Percentiles rank a stretch among this genome's conserved stretches.
Evolutionary conservation across 371 early-diverging fungal species (phyloP).

Genomic region (Mucor saturninus): DNA sequence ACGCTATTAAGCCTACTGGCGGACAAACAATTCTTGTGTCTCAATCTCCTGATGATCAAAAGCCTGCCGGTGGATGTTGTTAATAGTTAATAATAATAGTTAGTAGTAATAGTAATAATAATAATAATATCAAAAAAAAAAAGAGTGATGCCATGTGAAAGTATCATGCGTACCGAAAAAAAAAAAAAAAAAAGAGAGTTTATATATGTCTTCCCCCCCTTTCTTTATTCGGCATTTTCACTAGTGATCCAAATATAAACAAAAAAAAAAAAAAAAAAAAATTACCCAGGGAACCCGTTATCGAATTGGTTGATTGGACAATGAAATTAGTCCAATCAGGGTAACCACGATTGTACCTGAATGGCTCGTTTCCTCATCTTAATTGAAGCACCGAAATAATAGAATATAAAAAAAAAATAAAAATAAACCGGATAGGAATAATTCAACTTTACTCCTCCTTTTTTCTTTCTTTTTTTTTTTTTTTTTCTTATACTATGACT

Average conservation of each 20-base stretch:
- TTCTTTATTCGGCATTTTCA: not conserved
- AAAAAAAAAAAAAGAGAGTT: not conserved
- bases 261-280: no score
- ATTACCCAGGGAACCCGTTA: not conserved
- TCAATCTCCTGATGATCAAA: conserved; percentile 66
- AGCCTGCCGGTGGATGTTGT: conserved; percentile 78
- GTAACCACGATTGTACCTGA: conserved; percentile 24
- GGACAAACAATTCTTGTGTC: conserved; percentile 79
- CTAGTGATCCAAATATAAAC: not conserved
- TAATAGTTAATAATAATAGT: conserved; percentile 35
- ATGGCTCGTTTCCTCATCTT: conserved; percentile 8
- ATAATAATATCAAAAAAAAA: not conserved
- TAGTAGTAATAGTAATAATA: no score
- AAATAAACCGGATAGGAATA: not conserved
- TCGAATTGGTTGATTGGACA: conserved; percentile 6
- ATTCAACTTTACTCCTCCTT: not conserved
- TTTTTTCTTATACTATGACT: not conserved
- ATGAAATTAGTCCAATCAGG: conserved; percentile 15
- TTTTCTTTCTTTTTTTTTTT: not conserved
- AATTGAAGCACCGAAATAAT: not conserved
- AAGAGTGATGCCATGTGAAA: conserved; percentile 1
- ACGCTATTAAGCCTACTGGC: conserved; percentile 73
- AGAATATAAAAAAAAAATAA: not conserved
- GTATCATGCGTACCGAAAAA: not conserved
- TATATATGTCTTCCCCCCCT: not conserved